Conservation (phyloP, 345 rosid genomes). For the Schrenkiella parvula region DNA sequence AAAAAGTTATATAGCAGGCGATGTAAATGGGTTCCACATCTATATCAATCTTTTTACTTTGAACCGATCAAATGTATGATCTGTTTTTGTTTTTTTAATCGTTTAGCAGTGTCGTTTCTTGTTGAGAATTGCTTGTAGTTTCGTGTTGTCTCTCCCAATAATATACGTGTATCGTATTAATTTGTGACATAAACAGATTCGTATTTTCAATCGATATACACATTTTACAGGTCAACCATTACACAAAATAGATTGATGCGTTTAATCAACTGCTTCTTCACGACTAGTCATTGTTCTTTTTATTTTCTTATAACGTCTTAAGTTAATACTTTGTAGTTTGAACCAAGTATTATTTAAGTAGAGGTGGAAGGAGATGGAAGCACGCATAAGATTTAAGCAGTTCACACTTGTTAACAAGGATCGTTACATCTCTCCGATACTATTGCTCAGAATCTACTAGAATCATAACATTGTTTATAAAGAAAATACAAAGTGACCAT, state of each 20-base stretch:
- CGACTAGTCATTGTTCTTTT: no score
- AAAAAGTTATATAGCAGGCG: neutral
- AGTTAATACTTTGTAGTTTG: no score
- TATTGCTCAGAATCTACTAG: no score
- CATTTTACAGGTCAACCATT: neutral
- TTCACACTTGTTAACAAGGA: no score
- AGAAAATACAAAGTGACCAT: no score
- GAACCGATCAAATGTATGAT: slow-evolving; percentile 14
- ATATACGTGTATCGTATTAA: slow-evolving; percentile 11
- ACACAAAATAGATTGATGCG: neutral
- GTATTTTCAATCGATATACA: neutral
- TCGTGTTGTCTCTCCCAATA: slow-evolving; percentile 9
- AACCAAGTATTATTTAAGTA: no score
- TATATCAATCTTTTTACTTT: neutral
- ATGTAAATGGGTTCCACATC: slow-evolving; percentile 20
- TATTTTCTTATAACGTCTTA: no score
- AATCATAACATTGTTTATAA: no score
- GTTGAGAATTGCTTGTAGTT: neutral
- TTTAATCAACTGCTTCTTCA: no score
- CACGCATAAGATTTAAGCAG: no score
- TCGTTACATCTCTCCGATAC: no score
- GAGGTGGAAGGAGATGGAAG: no score
- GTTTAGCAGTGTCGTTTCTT: slow-evolving; percentile 8
- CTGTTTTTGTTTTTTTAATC: neutral
- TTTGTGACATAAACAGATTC: neutral